Evolutionary conservation across 2,329 filamentous ascomycete genomes (phyloP).

Genomic region (Neonectria ditissima): DNA sequence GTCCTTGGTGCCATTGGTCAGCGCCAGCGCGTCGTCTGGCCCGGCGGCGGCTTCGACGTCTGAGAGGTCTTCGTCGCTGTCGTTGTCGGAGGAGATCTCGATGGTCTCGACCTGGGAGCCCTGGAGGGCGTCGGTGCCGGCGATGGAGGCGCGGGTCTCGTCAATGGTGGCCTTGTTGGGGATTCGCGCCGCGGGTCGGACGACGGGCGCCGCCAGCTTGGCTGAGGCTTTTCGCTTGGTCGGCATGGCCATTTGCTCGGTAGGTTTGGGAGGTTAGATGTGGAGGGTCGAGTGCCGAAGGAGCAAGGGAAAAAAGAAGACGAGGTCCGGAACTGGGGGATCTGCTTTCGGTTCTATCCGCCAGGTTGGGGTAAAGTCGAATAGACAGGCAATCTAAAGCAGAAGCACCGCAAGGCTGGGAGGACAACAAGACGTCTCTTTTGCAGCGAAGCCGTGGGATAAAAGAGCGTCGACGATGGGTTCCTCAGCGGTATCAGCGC

Average conservation of each 20-base stretch:
- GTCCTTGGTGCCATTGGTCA: conserved; percentile 31
- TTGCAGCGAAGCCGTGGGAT: not conserved
- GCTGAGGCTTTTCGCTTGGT: conserved; percentile 71
- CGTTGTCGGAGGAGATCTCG: conserved; percentile 69
- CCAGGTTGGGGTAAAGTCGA: not conserved
- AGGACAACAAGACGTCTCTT: not conserved
- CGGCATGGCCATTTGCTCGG: conserved; percentile 59
- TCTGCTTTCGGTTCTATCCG: conserved; percentile 4
- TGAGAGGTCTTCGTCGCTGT: conserved; percentile 66
- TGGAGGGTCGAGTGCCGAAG: conserved; percentile 33
- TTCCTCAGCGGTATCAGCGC: conserved; percentile 39
- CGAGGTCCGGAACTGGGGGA: not conserved
- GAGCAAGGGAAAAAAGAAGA: not conserved
- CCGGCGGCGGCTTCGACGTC: conserved; percentile 62
- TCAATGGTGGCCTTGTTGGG: conserved; percentile 64
- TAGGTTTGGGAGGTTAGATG: conserved; percentile 21
- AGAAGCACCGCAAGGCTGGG: not conserved
- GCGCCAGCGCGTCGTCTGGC: conserved; percentile 32
- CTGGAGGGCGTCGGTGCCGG: conserved; percentile 55
- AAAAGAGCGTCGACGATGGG: conserved; percentile 23
- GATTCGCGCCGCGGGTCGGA: conserved; percentile 65
- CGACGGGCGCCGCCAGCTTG: conserved; percentile 67
- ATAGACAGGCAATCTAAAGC: not conserved
- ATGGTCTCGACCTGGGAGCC: conserved; percentile 58
- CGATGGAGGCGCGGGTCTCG: conserved; percentile 68